phyloP scores from a whole-genome alignment of 352 stramenopile species.

The Pythium chondricola region DNA sequence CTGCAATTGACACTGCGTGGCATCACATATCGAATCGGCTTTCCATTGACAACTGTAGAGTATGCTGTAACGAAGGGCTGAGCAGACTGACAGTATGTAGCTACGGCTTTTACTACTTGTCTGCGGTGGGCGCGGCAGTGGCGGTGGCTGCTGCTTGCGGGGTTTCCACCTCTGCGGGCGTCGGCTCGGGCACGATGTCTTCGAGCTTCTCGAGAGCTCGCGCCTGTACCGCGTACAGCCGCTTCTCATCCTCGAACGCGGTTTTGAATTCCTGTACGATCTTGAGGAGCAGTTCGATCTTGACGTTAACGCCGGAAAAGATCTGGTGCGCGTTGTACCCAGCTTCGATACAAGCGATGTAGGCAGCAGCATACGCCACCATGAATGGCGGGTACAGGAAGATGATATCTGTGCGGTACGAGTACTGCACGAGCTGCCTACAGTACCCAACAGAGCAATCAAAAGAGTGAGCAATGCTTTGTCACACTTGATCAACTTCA shows the following conservation, averaged over 20 bases:
- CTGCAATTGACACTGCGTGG: too few relatives aligned
- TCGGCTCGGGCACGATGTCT: conserved; percentile 69
- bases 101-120: too few relatives aligned
- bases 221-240: conserved; percentile 52
- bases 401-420: conserved; percentile 86
- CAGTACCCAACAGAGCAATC: background rate
- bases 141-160: background rate
- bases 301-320: conserved; percentile 77
- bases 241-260: conserved; percentile 72
- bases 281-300: conserved; percentile 74
- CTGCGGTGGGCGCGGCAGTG: too few relatives aligned
- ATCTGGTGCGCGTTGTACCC: conserved; percentile 73
- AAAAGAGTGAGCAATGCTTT: background rate
- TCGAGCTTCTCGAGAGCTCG: conserved; percentile 68
- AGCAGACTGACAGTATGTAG: too few relatives aligned
- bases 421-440: conserved; percentile 84
- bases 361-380: conserved; percentile 78
- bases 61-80: too few relatives aligned
- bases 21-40: too few relatives aligned
- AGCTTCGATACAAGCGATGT: conserved; percentile 71
- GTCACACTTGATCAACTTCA: too few relatives aligned
- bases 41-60: too few relatives aligned
- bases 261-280: conserved; percentile 73
- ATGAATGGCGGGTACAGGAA: conserved; percentile 82
- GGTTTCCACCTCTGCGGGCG: conserved; percentile 24